phyloP scores from a whole-genome alignment of 208 protist genomes.

The Trypanosoma lewisi region DNA sequence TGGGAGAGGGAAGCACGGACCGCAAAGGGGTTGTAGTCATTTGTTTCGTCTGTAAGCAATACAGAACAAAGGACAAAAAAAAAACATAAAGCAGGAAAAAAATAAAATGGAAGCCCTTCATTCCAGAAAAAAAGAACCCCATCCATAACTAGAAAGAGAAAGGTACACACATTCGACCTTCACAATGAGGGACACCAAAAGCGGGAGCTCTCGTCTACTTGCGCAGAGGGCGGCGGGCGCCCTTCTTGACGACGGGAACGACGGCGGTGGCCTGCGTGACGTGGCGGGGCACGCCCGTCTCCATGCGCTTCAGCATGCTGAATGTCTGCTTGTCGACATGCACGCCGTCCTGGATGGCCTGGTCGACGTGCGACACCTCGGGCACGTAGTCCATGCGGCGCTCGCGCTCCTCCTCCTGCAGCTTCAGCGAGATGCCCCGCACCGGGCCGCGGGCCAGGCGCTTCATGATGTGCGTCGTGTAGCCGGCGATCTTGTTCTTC shows the following conservation, averaged over 20 bases:
- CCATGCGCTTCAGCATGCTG: conserved; percentile 84
- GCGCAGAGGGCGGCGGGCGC: conserved; percentile 31
- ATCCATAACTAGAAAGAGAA: no score
- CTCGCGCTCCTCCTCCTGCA: conserved; percentile 99
- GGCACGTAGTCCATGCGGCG: conserved; percentile 99
- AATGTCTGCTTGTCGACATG: conserved; percentile 87
- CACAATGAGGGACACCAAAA: no score
- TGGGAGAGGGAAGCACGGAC: no score
- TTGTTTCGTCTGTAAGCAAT: no score
- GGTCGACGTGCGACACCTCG: conserved; percentile 86
- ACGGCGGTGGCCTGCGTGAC: conserved; percentile 33
- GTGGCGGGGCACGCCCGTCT: conserved; percentile 81
- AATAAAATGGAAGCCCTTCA: not conserved
- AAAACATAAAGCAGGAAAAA: no score
- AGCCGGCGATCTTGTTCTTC: conserved; percentile 99
- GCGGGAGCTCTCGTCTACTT: conserved; percentile 29
- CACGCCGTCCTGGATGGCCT: conserved; percentile 83
- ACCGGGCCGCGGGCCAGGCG: conserved; percentile 98
- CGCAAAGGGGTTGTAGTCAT: no score
- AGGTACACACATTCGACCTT: no score
- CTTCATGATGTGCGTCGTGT: conserved; percentile 99
- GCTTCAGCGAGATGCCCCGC: conserved; percentile 99
- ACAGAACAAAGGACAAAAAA: no score
- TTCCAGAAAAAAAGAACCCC: not conserved
- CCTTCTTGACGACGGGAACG: conserved; percentile 30